phyloP scores from a whole-genome alignment of 306 rosid genomes.

The Ormosia emarginata region DNA sequence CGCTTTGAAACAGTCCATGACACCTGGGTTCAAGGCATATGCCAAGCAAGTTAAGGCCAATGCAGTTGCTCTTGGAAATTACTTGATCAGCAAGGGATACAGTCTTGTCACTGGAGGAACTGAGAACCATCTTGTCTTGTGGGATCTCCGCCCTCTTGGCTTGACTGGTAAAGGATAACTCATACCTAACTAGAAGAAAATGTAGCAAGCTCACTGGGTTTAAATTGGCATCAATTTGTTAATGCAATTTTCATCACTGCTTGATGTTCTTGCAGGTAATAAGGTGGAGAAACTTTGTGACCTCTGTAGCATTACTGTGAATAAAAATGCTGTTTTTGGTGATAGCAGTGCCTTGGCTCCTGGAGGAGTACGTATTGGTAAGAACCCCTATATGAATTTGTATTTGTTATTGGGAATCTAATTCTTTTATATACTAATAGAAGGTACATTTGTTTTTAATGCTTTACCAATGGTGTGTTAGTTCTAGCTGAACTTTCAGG shows the following conservation, averaged over 20 bases:
- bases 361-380: conserved; percentile 92
- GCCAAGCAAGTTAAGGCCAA: conserved; percentile 97
- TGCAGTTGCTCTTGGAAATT: conserved; percentile 86
- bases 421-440: not conserved
- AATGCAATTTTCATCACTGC: not conserved
- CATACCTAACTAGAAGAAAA: not conserved
- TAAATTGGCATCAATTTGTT: not conserved
- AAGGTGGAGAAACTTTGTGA: conserved; percentile 99
- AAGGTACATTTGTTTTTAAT: not conserved
- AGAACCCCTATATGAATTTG: conserved; percentile 14
- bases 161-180: conserved; percentile 63
- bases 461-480: not conserved
- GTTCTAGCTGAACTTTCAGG: not conserved
- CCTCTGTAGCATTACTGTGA: conserved; percentile 84
- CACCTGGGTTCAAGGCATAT: conserved; percentile 79
- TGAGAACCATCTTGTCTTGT: conserved; percentile 92
- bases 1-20: conserved; percentile 73
- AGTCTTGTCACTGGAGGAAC: conserved; percentile 94
- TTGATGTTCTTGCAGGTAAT: conserved; percentile 56
- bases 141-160: conserved; percentile 99
- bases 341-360: conserved; percentile 99
- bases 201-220: not conserved
- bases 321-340: conserved; percentile 94
- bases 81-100: conserved; percentile 74
- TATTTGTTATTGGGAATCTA: not conserved